phyloP scores from a whole-genome alignment of 495 filamentous ascomycete genomes.

The Ascodesmis nigricans region DNA sequence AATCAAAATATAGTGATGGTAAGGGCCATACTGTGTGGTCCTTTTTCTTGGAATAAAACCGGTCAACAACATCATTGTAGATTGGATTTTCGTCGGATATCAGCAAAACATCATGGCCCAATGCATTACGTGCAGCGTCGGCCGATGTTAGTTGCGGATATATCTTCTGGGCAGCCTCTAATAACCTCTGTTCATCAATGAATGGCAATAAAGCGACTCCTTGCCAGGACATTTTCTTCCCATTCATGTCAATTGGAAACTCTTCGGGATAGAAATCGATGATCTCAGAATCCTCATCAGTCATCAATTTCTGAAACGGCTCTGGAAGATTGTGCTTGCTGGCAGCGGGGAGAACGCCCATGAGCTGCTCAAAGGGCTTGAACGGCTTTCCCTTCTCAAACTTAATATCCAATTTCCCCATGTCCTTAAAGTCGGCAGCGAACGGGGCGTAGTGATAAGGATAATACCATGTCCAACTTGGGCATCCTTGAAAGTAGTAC shows the following conservation, averaged over 20 bases:
- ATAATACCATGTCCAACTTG: constrained; percentile 97
- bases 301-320: constrained; percentile 76
- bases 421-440: constrained; percentile 77
- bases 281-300: constrained; percentile 62
- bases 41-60: constrained; percentile 81
- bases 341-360: constrained; percentile 87
- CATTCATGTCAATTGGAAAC: constrained; percentile 81
- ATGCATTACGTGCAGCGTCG: constrained; percentile 54
- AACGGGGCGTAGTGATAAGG: constrained; percentile 97
- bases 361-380: constrained; percentile 87
- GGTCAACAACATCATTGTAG: constrained; percentile 55
- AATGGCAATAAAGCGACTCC: constrained; percentile 85
- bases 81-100: constrained; percentile 62
- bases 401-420: constrained; percentile 50
- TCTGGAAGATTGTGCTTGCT: constrained; percentile 79
- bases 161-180: constrained; percentile 61
- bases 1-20: too few relatives aligned
- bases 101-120: constrained; percentile 60
- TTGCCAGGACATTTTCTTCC: constrained; percentile 97
- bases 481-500: constrained; percentile 96
- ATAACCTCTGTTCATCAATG: constrained; percentile 74
- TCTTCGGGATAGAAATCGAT: constrained; percentile 94
- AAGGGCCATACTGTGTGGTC: constrained; percentile 25
- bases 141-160: constrained; percentile 60
- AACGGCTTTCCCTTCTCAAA: constrained; percentile 81